These are phyloP conservation scores for Penicillium sclerotiorum DNA, from an alignment of 2,329 filamentous ascomycete genomes.

Conservation along the genomic window DNA sequence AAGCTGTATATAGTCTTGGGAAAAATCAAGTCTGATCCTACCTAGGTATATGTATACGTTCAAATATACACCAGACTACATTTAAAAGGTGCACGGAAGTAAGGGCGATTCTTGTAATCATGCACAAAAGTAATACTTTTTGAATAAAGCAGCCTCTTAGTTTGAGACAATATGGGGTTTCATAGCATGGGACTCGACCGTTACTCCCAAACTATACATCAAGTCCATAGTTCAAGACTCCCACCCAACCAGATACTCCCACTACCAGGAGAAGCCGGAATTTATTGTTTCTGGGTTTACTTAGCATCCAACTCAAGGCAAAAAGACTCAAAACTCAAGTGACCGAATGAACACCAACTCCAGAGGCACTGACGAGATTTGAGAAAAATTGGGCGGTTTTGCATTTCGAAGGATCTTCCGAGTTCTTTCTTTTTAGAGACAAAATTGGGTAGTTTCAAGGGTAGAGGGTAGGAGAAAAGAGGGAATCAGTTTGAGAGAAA, in stretches of 20 bases:
- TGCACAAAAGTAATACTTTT: not conserved
- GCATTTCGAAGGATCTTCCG: constrained; percentile 41
- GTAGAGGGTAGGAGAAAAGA: constrained; percentile 21
- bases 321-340: not conserved
- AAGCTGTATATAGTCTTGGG: too few relatives aligned
- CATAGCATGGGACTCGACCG: constrained; percentile 4
- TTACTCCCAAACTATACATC: not conserved
- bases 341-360: constrained; percentile 6
- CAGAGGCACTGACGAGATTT: constrained; percentile 13
- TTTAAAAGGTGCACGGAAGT: not conserved
- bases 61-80: not conserved
- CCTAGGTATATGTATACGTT: too few relatives aligned
- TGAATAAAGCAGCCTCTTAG: constrained; percentile 11
- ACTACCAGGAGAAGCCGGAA: not conserved
- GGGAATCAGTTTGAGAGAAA: constrained; percentile 28
- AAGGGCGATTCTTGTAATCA: not conserved
- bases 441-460: constrained; percentile 23
- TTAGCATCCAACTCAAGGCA: not conserved
- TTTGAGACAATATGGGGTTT: constrained; percentile 4
- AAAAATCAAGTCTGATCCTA: too few relatives aligned
- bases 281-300: too few relatives aligned
- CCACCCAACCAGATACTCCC: not conserved
- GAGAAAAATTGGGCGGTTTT: constrained; percentile 36
- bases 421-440: constrained; percentile 41
- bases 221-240: constrained; percentile 2